Evolutionary conservation across 306 rosid species (phyloP).

Genomic region (Luffa aegyptiaca): DNA sequence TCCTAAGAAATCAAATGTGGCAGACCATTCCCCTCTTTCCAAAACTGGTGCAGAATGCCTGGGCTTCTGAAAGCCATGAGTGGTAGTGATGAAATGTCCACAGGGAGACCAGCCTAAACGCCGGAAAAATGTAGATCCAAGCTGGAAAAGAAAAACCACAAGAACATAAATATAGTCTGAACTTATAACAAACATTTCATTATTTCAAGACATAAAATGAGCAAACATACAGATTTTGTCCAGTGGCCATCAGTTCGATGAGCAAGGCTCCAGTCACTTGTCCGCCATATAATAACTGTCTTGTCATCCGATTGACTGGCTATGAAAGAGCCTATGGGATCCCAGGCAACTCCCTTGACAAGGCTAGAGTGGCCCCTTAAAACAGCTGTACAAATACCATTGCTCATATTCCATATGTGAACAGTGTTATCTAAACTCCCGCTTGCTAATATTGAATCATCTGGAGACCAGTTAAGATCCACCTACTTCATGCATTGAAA

Average conservation of each 20-base stretch:
- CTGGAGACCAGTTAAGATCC: conserved; percentile 99
- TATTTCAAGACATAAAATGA: neutral
- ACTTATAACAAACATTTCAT: too few relatives aligned
- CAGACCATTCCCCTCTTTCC: conserved; percentile 99
- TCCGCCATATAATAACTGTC: conserved; percentile 95
- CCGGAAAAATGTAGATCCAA: conserved; percentile 96
- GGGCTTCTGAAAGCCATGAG: conserved; percentile 99
- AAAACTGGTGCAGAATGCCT: conserved; percentile 99
- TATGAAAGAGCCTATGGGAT: conserved; percentile 95
- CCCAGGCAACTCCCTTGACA: conserved; percentile 98
- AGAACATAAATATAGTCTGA: neutral
- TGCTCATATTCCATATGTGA: conserved; percentile 93
- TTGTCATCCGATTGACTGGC: conserved; percentile 99
- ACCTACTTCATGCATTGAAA: conserved; percentile 94
- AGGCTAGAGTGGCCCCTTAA: conserved; percentile 98
- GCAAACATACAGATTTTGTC: conserved; percentile 78
- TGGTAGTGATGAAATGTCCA: conserved; percentile 95
- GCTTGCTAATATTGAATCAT: conserved; percentile 89
- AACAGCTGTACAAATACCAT: conserved; percentile 93
- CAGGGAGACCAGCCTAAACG: conserved; percentile 99
- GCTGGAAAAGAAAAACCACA: conserved; percentile 49
- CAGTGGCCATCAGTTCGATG: conserved; percentile 97
- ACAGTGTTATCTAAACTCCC: conserved; percentile 95
- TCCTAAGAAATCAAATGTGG: conserved; percentile 95
- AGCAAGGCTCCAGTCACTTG: conserved; percentile 99